Base-by-base conservation (phyloP, 257 asterid species). In the Solanum stenotomum region DNA sequence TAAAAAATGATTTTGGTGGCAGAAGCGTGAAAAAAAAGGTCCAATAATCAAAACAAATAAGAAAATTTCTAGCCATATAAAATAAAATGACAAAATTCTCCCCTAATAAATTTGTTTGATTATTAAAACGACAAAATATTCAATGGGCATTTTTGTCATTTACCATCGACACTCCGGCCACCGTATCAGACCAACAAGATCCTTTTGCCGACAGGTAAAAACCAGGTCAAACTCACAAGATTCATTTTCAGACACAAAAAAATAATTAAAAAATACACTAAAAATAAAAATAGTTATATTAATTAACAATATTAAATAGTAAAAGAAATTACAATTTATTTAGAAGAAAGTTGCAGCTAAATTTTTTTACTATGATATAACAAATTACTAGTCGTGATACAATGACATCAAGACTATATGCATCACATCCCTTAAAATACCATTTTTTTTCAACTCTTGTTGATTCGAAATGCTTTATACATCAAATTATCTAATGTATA, bases 131-230 rank as follows among this genome's bases (percentile, higher is more conserved):
- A 8, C 70, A 46, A 82, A 85, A 86, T 1, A 13, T 3, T 8
- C 33, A 2, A 8, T 44, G 94, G 98, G 91, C 74, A 88, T 44
- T n/a, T 83, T 90, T 5, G 97, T 88, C 91, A 90, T 89, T 93
- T 31, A 10, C 27, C 2, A 61, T 87, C 89, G 89, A 91, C 94
- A 94, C 72, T 84, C 95, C 94, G 95, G 93, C 93, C 90, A 92
- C 89, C 86, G 40, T 91, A 93, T 93, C 95, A 88, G 92, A 90
- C 93, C 85, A 76, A 76, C 87, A 46, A 88, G 93, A 90, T 94
- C 89, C 88, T 27, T 87, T 90, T 77, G 90, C 98, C 96, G 96
- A 94, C 95, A 92, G 77, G 42, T 82, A 56, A 40, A 79, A 87
- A 86, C 79, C 83, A 87, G 88, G 94, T 92, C 95, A 94, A 91